These are phyloP conservation scores for Alternaria gaisen DNA, from an alignment of 2,329 filamentous ascomycete species.

Conservation along the genomic window DNA sequence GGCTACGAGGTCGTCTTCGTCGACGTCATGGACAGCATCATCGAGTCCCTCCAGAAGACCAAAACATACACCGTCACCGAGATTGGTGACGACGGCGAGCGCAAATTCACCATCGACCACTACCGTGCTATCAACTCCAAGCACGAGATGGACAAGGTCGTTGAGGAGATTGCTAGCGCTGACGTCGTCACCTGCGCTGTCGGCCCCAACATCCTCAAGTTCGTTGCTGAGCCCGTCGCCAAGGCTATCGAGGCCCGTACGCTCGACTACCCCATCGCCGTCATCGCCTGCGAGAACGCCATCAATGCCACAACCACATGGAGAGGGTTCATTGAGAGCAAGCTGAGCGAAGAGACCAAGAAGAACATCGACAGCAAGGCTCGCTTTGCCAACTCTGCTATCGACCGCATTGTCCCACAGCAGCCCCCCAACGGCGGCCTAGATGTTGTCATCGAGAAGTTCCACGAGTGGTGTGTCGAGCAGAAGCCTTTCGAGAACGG, in stretches of 20 bases:
- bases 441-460: conserved; percentile 95
- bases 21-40: conserved; percentile 87
- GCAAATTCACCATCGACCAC: conserved; percentile 85
- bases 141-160: conserved; percentile 79
- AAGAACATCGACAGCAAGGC: conserved; percentile 76
- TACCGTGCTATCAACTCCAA: conserved; percentile 98
- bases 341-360: conserved; percentile 74
- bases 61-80: conserved; percentile 91
- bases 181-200: conserved; percentile 97
- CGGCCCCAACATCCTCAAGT: conserved; percentile 93
- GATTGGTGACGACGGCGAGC: conserved; percentile 84
- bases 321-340: conserved; percentile 77
- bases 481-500: conserved; percentile 78
- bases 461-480: conserved; percentile 99
- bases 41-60: conserved; percentile 78
- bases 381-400: conserved; percentile 95
- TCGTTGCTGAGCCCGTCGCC: conserved; percentile 94
- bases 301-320: conserved; percentile 93
- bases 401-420: conserved; percentile 96
- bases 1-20: conserved; percentile 97
- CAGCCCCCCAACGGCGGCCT: conserved; percentile 83
- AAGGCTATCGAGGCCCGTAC: conserved; percentile 86
- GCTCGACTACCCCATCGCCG: conserved; percentile 73
- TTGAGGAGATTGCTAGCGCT: conserved; percentile 85
- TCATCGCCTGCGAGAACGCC: conserved; percentile 98